These are phyloP conservation scores for Candida multigemmis DNA, from an alignment of 805 yeast genomes.

Conservation along the genomic window DNA sequence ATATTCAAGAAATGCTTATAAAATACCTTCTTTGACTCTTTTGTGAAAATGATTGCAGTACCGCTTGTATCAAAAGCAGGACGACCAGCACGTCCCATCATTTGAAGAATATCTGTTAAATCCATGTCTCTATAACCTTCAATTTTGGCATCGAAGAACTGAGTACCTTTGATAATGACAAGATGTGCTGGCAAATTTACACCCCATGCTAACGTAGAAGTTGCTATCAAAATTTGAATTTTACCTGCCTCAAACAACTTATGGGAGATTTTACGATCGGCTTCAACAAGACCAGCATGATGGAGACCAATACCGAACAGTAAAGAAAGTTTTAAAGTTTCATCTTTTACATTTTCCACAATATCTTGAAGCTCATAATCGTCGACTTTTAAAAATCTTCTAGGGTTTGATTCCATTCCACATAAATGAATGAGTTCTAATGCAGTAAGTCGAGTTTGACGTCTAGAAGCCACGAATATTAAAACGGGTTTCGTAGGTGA, in stretches of 20 bases:
- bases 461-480: slow-evolving; percentile 76
- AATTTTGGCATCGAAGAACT: slow-evolving; percentile 51
- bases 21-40: slow-evolving; percentile 64
- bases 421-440: slow-evolving; percentile 69
- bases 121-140: slow-evolving; percentile 77
- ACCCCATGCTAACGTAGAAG: slow-evolving; percentile 85
- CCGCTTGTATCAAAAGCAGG: slow-evolving; percentile 77
- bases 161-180: slow-evolving; percentile 73
- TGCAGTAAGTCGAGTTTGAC: slow-evolving; percentile 78
- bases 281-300: slow-evolving; percentile 74
- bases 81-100: slow-evolving; percentile 84
- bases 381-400: slow-evolving; percentile 57
- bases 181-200: slow-evolving; percentile 76
- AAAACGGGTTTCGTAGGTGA: slow-evolving; percentile 79
- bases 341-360: slow-evolving; percentile 62
- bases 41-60: slow-evolving; percentile 67
- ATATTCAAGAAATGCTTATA: slow-evolving; percentile 71
- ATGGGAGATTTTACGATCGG: slow-evolving; percentile 64
- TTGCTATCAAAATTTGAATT: slow-evolving; percentile 66
- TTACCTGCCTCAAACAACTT: slow-evolving; percentile 61
- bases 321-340: slow-evolving; percentile 62
- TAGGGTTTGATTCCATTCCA: slow-evolving; percentile 70
- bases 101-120: slow-evolving; percentile 69
- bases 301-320: slow-evolving; percentile 79
- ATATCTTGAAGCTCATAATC: slow-evolving; percentile 52